These are phyloP conservation scores for Pyrenophora graminea DNA, from an alignment of 2,329 filamentous ascomycete genomes.

Conservation along the genomic window DNA sequence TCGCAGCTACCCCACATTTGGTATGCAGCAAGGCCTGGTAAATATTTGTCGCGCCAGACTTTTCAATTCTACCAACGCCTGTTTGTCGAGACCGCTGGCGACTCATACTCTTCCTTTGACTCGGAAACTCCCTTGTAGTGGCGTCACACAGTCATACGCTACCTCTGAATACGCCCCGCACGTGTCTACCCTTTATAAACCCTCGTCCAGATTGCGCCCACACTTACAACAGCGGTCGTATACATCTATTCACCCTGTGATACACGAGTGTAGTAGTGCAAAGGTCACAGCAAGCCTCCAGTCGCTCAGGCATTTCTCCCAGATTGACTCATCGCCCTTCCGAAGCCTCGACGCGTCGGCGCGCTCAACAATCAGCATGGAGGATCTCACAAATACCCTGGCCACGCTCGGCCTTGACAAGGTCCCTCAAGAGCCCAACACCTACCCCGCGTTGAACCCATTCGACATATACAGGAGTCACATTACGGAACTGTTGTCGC, in stretches of 20 bases:
- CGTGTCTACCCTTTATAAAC: slow-evolving; percentile 1
- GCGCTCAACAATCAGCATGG: slow-evolving; percentile 33
- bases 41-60: slow-evolving; percentile 21
- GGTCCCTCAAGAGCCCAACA: slow-evolving; percentile 47
- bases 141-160: slow-evolving; percentile 12
- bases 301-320: slow-evolving; percentile 18
- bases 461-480: slow-evolving; percentile 80
- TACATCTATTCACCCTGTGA: slow-evolving; percentile 10
- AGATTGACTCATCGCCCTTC: slow-evolving; percentile 22
- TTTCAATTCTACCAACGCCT: slow-evolving; percentile 32
- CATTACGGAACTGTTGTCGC: slow-evolving; percentile 69
- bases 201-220: slow-evolving; percentile 7
- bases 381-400: slow-evolving; percentile 45
- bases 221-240: slow-evolving; percentile 7
- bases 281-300: neutral
- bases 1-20: slow-evolving; percentile 31
- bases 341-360: slow-evolving; percentile 32
- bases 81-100: slow-evolving; percentile 40
- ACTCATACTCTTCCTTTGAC: slow-evolving; percentile 38
- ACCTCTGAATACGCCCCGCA: neutral
- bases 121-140: slow-evolving; percentile 19
- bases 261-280: slow-evolving; percentile 1
- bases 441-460: slow-evolving; percentile 71
- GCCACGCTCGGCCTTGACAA: slow-evolving; percentile 44
- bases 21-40: slow-evolving; percentile 32